Conservation (phyloP, 2,329 filamentous ascomycete genomes). For the Fusarium stilboides region DNA sequence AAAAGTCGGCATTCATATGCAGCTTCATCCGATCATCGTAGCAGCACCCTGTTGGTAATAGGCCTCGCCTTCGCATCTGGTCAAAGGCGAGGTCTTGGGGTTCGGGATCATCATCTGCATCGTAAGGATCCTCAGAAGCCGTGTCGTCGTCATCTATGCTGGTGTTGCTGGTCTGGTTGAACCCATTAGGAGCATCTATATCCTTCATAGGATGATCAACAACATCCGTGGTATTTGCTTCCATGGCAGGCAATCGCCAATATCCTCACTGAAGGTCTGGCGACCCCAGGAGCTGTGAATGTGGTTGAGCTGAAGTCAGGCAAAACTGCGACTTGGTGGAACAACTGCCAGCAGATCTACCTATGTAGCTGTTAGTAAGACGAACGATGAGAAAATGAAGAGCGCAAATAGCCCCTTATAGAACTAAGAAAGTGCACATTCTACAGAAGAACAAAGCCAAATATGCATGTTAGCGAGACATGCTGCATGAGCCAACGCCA, state of each 20-base stretch:
- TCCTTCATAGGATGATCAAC: constrained; percentile 63
- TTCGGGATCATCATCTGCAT: constrained; percentile 55
- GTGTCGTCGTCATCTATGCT: constrained; percentile 54
- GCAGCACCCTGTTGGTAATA: constrained; percentile 81
- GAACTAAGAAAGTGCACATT: not conserved
- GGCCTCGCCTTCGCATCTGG: constrained; percentile 60
- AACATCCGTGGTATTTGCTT: constrained; percentile 57
- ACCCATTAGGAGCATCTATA: constrained; percentile 52
- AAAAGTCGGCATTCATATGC: constrained; percentile 87
- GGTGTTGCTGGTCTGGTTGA: constrained; percentile 35
- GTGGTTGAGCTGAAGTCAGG: constrained; percentile 7
- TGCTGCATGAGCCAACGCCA: constrained; percentile 13
- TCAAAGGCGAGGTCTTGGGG: constrained; percentile 57
- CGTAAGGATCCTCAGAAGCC: constrained; percentile 54
- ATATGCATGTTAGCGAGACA: constrained; percentile 12
- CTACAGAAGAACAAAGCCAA: constrained; percentile 1
- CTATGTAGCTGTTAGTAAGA: constrained; percentile 21
- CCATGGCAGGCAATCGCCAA: constrained; percentile 19
- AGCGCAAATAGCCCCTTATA: not conserved
- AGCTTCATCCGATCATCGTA: constrained; percentile 98
- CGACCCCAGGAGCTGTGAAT: constrained; percentile 40
- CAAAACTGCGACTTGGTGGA: constrained; percentile 4
- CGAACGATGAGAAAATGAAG: not conserved
- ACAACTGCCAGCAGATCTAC: not conserved
- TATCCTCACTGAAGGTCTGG: constrained; percentile 36